phyloP scores from a whole-genome alignment of 2,329 filamentous ascomycete species.

The Fusarium graminum region DNA sequence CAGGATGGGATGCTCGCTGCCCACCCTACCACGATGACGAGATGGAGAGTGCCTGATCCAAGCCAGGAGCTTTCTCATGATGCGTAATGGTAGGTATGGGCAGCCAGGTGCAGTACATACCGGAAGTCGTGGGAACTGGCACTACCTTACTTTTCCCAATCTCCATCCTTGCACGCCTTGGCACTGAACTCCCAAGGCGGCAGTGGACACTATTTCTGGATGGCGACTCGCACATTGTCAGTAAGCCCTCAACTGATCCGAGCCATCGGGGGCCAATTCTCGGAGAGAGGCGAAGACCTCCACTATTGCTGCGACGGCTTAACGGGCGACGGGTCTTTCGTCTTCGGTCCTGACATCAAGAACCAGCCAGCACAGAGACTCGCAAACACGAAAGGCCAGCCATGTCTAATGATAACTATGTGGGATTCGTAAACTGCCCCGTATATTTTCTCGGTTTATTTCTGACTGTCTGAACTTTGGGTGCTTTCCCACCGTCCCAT shows the following conservation, averaged over 20 bases:
- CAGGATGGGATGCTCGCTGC: conserved; percentile 18
- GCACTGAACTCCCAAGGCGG: conserved; percentile 40
- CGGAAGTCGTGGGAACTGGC: conserved; percentile 5
- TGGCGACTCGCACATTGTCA: conserved; percentile 34
- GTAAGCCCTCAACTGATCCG: conserved; percentile 42
- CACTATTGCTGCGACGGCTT: conserved; percentile 28
- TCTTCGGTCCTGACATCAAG: not conserved
- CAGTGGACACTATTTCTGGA: conserved; percentile 49
- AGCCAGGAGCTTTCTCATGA: not conserved
- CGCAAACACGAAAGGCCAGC: conserved; percentile 2
- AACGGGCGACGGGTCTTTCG: conserved; percentile 19
- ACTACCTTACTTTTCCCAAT: conserved; percentile 17
- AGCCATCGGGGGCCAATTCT: conserved; percentile 39
- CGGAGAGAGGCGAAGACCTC: conserved; percentile 41
- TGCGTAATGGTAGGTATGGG: not conserved
- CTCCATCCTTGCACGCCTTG: conserved; percentile 33
- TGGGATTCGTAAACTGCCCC: not conserved
- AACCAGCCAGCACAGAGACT: conserved; percentile 14
- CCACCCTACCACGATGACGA: conserved; percentile 19
- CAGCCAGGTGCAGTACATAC: conserved; percentile 15
- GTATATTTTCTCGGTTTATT: conserved; percentile 2
- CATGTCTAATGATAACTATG: conserved; percentile 3
- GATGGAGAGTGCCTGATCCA: not conserved
- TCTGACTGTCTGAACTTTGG: not conserved
- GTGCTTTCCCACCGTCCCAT: not conserved